These are phyloP conservation scores for Brachypodium distachyon DNA, from an alignment of 202 grass and related monocot species.

Conservation along the genomic window DNA sequence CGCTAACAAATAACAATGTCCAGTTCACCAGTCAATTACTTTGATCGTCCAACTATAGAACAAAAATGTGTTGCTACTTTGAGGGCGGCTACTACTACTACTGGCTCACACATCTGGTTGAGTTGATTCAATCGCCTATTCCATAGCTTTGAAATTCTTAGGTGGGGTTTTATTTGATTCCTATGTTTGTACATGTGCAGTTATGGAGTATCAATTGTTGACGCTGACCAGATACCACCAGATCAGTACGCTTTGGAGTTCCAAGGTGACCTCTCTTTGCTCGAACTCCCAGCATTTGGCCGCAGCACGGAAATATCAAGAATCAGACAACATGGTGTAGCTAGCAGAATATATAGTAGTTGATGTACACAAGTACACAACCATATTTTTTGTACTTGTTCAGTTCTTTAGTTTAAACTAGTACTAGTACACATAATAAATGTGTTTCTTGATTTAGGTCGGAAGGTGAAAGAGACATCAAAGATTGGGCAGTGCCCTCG, in stretches of 20 bases:
- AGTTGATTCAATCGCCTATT: not conserved
- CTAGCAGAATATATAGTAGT: not conserved
- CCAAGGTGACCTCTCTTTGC: constrained; percentile 42
- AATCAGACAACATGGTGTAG: not conserved
- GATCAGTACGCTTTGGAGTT: constrained; percentile 60
- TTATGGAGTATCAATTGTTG: constrained; percentile 70
- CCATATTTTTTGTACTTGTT: not conserved
- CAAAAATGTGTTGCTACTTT: not conserved
- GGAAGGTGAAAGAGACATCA: constrained; percentile 80
- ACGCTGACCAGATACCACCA: constrained; percentile 45
- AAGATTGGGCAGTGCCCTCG: constrained; percentile 56
- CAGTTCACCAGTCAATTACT: no score
- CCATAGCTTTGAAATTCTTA: not conserved
- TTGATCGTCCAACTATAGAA: no score
- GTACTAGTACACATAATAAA: not conserved
- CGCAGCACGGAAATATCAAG: not conserved
- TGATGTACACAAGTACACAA: not conserved
- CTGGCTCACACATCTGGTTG: not conserved
- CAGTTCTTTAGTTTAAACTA: not conserved
- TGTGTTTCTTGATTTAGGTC: constrained; percentile 29
- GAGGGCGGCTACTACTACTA: not conserved
- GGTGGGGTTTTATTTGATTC: not conserved
- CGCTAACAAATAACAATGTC: no score
- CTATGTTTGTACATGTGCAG: constrained; percentile 18
- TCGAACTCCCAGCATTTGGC: not conserved